Conservation (phyloP, 441 rosid genomes). For the Gossypium laxum region DNA sequence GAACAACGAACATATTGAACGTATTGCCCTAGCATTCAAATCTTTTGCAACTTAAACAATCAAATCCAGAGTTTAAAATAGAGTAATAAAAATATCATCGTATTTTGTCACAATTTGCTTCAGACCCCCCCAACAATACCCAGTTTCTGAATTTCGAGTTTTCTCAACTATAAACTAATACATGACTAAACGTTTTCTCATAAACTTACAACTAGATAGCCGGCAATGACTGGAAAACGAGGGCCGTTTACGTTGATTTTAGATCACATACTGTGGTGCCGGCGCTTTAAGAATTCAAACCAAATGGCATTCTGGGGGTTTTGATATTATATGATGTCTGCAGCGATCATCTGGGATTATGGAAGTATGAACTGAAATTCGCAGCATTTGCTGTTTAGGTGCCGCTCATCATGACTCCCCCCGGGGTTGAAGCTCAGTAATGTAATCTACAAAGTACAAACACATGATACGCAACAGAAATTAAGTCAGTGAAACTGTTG, state of each 20-base stretch:
- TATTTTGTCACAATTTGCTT: neutral
- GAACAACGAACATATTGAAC: neutral
- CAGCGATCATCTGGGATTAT: neutral
- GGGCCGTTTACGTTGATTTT: neutral
- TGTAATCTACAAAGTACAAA: conserved; percentile 7
- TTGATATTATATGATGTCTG: neutral
- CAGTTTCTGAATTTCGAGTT: neutral
- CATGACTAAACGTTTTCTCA: neutral
- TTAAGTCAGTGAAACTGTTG: neutral
- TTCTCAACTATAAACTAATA: neutral
- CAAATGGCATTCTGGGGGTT: neutral
- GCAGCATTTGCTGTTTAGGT: neutral
- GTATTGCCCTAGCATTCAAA: neutral
- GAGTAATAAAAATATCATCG: too few relatives aligned
- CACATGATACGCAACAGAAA: neutral
- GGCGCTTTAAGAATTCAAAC: neutral
- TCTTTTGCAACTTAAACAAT: neutral
- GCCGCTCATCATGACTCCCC: neutral
- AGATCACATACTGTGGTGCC: neutral
- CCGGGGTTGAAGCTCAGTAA: neutral
- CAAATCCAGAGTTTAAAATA: neutral
- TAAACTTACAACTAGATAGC: neutral
- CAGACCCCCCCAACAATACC: neutral
- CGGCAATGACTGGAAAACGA: neutral
- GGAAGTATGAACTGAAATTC: neutral